Conservation (phyloP, 2,329 filamentous ascomycete genomes). For the Pseudopyricularia javanii region DNA sequence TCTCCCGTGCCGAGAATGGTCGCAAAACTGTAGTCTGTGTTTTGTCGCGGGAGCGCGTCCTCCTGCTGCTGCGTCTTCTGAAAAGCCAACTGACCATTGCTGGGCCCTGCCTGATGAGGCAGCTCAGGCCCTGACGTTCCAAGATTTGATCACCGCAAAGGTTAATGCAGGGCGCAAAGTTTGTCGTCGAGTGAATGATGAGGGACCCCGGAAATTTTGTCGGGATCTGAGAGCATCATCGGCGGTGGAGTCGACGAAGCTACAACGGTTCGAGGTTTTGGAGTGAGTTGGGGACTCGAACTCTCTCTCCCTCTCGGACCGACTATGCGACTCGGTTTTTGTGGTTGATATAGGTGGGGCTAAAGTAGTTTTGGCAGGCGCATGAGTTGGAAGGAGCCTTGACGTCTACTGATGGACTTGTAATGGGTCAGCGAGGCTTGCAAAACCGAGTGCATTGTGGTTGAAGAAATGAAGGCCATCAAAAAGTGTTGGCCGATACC, state of each 20-base stretch:
- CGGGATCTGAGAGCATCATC: not conserved
- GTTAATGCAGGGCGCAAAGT: constrained; percentile 1
- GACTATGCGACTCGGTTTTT: too few relatives aligned
- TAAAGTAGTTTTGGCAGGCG: too few relatives aligned
- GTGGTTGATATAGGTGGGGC: too few relatives aligned
- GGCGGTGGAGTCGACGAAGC: not conserved
- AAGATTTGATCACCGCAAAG: not conserved
- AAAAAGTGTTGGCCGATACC: too few relatives aligned
- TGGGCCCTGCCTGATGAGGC: not conserved
- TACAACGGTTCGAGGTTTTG: not conserved
- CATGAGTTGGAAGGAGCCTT: too few relatives aligned
- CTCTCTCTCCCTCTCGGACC: too few relatives aligned
- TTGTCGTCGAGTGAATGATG: not conserved
- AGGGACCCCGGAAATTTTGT: not conserved
- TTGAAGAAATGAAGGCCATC: too few relatives aligned
- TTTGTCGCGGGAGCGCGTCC: constrained; percentile 41
- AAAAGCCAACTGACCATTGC: constrained; percentile 88
- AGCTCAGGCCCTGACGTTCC: not conserved
- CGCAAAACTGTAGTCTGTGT: constrained; percentile 40
- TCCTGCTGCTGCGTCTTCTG: constrained; percentile 59
- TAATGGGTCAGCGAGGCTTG: not conserved
- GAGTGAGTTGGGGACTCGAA: not conserved
- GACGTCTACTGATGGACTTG: too few relatives aligned
- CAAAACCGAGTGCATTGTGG: too few relatives aligned
- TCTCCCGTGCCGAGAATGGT: constrained; percentile 17